Conservation (phyloP, 495 filamentous ascomycete genomes). For the Parachaetomium inaequale region DNA sequence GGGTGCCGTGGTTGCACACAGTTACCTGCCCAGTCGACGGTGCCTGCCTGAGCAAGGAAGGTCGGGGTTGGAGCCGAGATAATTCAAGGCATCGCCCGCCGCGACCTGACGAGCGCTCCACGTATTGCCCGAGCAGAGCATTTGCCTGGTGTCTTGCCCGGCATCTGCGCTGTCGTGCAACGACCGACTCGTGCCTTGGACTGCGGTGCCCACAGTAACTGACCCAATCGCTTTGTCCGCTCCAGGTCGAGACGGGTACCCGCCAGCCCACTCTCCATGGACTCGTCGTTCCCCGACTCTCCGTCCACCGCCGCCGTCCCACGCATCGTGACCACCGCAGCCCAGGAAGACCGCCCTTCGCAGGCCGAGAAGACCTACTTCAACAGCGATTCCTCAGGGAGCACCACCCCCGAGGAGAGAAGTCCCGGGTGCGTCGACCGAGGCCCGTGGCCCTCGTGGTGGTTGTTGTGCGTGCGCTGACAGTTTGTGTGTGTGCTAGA, state of each 20-base stretch:
- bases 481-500: constrained; percentile 22
- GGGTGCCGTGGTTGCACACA: not conserved
- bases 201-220: constrained; percentile 39
- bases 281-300: constrained; percentile 38
- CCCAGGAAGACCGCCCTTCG: constrained; percentile 27
- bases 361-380: constrained; percentile 33
- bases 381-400: constrained; percentile 38
- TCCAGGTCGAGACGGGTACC: constrained; percentile 40
- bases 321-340: constrained; percentile 37
- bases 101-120: not conserved
- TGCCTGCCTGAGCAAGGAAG: not conserved
- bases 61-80: not conserved
- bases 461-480: not conserved
- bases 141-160: not conserved
- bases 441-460: not conserved
- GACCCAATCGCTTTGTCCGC: constrained; percentile 28
- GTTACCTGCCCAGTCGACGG: not conserved
- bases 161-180: constrained; percentile 34
- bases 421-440: constrained; percentile 33
- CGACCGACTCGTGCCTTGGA: constrained; percentile 20
- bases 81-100: not conserved
- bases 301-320: constrained; percentile 34
- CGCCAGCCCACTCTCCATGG: constrained; percentile 41
- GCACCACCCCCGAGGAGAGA: constrained; percentile 32
- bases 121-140: not conserved